These are phyloP conservation scores for Chlorella sp. DNA, from an alignment of 139 green algal species.

Conservation along the genomic window DNA sequence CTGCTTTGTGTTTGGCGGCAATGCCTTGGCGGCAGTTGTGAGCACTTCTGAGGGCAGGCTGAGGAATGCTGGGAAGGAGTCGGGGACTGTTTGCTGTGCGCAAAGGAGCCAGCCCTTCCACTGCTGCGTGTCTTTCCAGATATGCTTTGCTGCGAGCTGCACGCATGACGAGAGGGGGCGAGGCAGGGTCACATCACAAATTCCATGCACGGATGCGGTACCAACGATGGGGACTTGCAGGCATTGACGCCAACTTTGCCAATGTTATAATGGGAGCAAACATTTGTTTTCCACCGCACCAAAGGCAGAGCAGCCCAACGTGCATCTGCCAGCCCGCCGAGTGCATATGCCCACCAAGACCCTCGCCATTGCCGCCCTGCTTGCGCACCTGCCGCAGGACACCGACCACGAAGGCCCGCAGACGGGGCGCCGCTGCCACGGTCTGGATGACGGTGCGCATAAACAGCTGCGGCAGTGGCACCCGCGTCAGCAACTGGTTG, in stretches of 20 bases:
- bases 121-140: constrained; percentile 75
- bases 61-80: constrained; percentile 73
- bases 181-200: no score
- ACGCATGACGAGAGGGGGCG: not conserved
- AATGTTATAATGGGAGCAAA: no score
- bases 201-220: no score
- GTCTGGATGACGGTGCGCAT: constrained; percentile 69
- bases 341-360: no score
- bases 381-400: constrained; percentile 54
- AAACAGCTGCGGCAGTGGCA: constrained; percentile 49
- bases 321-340: no score
- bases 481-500: constrained; percentile 45
- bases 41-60: constrained; percentile 50
- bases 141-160: constrained; percentile 66
- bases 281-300: no score
- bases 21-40: not conserved
- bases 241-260: no score
- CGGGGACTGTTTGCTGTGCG: constrained; percentile 62
- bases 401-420: constrained; percentile 65
- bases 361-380: not conserved
- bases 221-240: no score
- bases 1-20: not conserved
- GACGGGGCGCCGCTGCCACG: constrained; percentile 55
- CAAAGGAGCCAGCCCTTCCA: constrained; percentile 85
- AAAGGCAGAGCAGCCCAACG: no score